Evolutionary conservation across 345 rosid genomes (phyloP).

Genomic region (Eucalyptus polyanthemos): DNA sequence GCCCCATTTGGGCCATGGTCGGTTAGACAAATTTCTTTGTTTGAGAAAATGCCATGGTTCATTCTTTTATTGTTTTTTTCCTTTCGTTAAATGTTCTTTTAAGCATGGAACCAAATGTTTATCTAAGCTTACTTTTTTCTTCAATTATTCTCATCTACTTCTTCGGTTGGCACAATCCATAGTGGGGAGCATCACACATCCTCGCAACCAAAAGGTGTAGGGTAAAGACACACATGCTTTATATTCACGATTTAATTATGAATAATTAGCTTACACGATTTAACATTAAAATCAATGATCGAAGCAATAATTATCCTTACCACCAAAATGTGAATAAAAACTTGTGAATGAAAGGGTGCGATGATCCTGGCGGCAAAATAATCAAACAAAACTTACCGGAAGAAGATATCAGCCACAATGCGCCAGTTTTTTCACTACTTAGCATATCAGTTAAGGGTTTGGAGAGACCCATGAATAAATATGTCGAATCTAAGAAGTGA

Average conservation of each 20-base stretch:
- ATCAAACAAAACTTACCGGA: not conserved
- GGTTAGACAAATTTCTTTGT: not conserved
- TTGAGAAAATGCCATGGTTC: not conserved
- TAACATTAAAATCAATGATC: not conserved
- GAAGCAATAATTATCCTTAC: not conserved
- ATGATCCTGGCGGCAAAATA: not conserved
- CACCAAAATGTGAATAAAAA: not conserved
- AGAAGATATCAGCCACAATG: not conserved
- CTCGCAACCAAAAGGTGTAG: not conserved
- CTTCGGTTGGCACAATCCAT: not conserved
- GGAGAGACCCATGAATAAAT: not conserved
- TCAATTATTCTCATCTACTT: not conserved
- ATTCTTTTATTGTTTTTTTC: not conserved
- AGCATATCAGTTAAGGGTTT: not conserved
- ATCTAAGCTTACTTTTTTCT: not conserved
- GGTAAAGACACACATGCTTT: not conserved
- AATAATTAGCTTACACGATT: not conserved
- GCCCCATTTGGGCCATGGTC: not conserved
- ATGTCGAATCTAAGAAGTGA: not conserved
- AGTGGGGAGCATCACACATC: not conserved
- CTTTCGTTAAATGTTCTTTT: not conserved
- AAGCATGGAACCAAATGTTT: not conserved
- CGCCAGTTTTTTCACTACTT: not conserved
- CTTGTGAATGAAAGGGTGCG: not conserved
- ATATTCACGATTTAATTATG: not conserved